These are phyloP conservation scores for Strobilomyces echinocephalus DNA, from an alignment of 768 basidiomycete species.

Conservation along the genomic window DNA sequence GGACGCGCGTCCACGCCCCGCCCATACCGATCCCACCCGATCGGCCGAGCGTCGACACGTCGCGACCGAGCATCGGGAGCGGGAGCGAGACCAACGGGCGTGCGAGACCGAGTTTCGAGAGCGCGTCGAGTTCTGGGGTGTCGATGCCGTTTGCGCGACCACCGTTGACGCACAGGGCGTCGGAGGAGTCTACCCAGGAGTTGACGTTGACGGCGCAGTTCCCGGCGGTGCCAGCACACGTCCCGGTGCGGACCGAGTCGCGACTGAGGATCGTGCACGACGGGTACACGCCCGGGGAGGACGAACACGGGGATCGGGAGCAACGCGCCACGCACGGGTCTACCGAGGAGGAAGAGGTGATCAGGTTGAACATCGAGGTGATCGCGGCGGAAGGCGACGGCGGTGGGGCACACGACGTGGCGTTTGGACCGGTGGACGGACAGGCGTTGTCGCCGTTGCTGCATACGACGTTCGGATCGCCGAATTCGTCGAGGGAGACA, in stretches of 20 bases:
- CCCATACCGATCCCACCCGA: conserved; percentile 26
- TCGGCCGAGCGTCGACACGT: conserved; percentile 11
- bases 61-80: conserved; percentile 21
- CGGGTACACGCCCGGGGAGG: conserved; percentile 15
- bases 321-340: conserved; percentile 20
- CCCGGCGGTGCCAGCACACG: conserved; percentile 28
- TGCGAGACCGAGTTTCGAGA: conserved; percentile 26
- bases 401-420: conserved; percentile 9
- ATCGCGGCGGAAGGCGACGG: conserved; percentile 8
- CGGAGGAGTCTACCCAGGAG: conserved; percentile 22
- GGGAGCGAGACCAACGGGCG: conserved; percentile 13
- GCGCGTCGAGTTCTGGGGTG: conserved; percentile 12
- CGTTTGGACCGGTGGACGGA: background rate
- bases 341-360: conserved; percentile 2
- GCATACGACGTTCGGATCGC: conserved; percentile 41
- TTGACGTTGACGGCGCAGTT: conserved; percentile 29
- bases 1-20: conserved; percentile 18
- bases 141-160: conserved; percentile 18
- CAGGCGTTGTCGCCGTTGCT: conserved; percentile 33
- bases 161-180: conserved; percentile 18
- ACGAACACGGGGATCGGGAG: conserved; percentile 19
- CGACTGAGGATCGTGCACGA: conserved; percentile 29
- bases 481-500: conserved; percentile 29
- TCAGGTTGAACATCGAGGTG: conserved; percentile 13
- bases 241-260: conserved; percentile 30